Evolutionary conservation across 2,329 filamentous ascomycete species (phyloP).

Genomic region (Fusarium illudens): DNA sequence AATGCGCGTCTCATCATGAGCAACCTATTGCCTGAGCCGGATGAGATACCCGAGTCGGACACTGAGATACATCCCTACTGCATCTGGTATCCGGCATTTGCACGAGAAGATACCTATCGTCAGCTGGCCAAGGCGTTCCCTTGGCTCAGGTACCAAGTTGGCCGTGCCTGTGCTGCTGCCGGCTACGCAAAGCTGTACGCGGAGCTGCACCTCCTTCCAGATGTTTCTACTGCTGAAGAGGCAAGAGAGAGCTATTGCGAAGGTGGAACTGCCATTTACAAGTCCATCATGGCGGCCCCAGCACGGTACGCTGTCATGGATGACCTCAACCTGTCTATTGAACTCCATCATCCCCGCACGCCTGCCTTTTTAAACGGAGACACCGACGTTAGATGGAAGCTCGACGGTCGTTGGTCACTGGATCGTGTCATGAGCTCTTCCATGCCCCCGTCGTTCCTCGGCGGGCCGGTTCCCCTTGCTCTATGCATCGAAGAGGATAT

Average conservation of each 20-base stretch:
- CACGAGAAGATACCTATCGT: slow-evolving; percentile 7
- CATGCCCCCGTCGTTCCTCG: background rate
- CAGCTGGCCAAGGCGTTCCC: background rate
- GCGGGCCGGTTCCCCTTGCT: background rate
- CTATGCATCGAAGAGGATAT: slow-evolving; percentile 17
- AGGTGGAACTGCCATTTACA: slow-evolving; percentile 3
- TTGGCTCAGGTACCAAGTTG: slow-evolving; percentile 10
- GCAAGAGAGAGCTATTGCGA: slow-evolving; percentile 6
- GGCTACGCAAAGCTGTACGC: background rate
- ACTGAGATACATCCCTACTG: slow-evolving; percentile 8
- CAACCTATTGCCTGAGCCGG: background rate
- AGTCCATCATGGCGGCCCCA: slow-evolving; percentile 6
- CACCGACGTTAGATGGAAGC: slow-evolving; percentile 12
- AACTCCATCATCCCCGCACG: background rate
- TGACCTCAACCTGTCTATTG: background rate
- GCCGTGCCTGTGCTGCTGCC: slow-evolving; percentile 14
- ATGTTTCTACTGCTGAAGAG: slow-evolving; percentile 17
- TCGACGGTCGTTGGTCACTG: background rate
- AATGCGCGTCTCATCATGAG: slow-evolving; percentile 25
- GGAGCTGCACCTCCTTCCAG: slow-evolving; percentile 7
- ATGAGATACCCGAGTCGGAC: background rate
- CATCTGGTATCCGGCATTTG: slow-evolving; percentile 14
- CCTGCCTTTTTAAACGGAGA: slow-evolving; percentile 10
- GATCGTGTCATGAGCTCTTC: background rate
- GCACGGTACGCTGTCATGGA: slow-evolving; percentile 9